phyloP scores from a whole-genome alignment of 2,329 filamentous ascomycete genomes.

The Ascochyta fabae region DNA sequence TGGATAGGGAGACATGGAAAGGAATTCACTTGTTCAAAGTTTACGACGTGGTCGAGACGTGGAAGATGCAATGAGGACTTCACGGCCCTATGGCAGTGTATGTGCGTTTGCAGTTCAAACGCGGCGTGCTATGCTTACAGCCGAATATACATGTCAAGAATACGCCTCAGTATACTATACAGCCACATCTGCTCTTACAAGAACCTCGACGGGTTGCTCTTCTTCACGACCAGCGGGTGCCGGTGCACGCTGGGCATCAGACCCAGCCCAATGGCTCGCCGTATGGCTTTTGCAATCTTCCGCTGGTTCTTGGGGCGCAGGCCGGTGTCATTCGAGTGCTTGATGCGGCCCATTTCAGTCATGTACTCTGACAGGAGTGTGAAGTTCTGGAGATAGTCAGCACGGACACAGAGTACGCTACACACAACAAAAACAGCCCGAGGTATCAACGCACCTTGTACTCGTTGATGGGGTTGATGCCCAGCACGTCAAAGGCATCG shows the following conservation, averaged over 20 bases:
- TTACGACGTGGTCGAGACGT: too few species aligned
- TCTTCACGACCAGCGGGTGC: constrained; percentile 66
- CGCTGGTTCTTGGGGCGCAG: constrained; percentile 89
- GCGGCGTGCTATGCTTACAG: constrained; percentile 18
- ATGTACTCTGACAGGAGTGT: constrained; percentile 89
- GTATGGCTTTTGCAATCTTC: constrained; percentile 89
- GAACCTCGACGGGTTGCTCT: constrained; percentile 32
- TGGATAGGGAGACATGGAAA: too few species aligned
- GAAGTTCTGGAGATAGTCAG: constrained; percentile 72
- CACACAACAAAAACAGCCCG: too few species aligned
- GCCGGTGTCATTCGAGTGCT: constrained; percentile 75
- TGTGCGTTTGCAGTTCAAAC: background rate
- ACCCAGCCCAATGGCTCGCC: constrained; percentile 86
- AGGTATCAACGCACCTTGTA: constrained; percentile 72
- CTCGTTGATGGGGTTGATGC: constrained; percentile 79
- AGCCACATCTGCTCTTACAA: constrained; percentile 10
- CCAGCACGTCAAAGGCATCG: constrained; percentile 82
- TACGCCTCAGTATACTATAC: constrained; percentile 6
- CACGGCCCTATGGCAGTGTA: too few species aligned
- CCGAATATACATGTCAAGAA: constrained; percentile 15
- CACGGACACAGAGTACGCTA: too few species aligned
- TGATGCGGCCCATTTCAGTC: constrained; percentile 83
- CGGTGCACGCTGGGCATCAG: constrained; percentile 89
- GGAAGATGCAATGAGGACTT: too few species aligned
- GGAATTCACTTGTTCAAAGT: too few species aligned